Evolutionary conservation across 108 stramenopile species (phyloP), one percentile per base, ranked within the genome.

Genomic region (Nitzschia putrida): DNA sequence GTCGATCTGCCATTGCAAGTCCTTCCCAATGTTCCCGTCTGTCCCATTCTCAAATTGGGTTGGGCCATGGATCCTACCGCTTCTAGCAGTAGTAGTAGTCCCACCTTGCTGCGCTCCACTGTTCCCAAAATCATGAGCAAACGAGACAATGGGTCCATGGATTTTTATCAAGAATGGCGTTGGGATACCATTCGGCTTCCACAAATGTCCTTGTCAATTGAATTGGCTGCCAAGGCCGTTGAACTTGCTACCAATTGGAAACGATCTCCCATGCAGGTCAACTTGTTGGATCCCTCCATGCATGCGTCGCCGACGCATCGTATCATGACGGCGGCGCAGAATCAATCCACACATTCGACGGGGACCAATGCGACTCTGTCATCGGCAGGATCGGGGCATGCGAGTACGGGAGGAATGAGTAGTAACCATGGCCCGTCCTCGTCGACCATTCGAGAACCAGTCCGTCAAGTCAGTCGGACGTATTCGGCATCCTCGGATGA

Each of bases 141-240:
- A 53, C 72, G 79, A 8, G 85, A 86, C 65, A 80, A 78, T 69
- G 81, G 85, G 34, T 53, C 73, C 18, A 63, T 80, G 13, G 92
- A 93, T 61, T 93, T 86, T 78, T 77, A 90, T 65, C 87, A 93
- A 71, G 92, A 93, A 63, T 72, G 85, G 57, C 79, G 92, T 45
- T 93, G 92, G 92, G 88, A 93, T 64, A 34, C 55, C 26, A 24
- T 83, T 7, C 23, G 42, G 9, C 64, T 66, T 49, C 88, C 87
- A 20, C 65, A 82, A 64, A 71, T 76, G 47, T 79, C 74, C 4
- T 53, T 89, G 14, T 78, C 56, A 14, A 65, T 89, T 9, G 82
- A 88, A 71, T 51, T 88, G 10, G 79, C 71, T 47, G 83, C 88
- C 3, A 60, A 73, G 29, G 78, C 79, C 18, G 83, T 73, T n/a